Evolutionary conservation across 164 flowering plant species (phyloP), one percentile per base, ranked within the genome.

Genomic region (Liriodendron chinense): DNA sequence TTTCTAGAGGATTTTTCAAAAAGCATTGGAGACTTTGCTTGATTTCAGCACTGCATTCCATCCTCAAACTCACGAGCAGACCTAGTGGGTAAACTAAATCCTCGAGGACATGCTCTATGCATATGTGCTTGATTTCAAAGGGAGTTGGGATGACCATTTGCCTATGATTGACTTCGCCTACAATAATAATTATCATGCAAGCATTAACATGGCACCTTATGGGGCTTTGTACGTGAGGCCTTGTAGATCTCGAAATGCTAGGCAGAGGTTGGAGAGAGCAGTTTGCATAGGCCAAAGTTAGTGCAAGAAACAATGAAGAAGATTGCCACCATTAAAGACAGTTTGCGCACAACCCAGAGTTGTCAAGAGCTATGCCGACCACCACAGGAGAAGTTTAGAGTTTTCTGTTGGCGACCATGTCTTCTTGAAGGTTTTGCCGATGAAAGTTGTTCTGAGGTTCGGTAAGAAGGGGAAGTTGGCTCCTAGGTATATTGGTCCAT

Each of bases 31-130:
- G 3, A 48, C 72, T 7, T 7, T n/a, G 48, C 14, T 69, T 6
- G 1, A 21, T 6, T 13, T 50, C 10, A 23, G 62, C 12, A 71
- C 12, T 12, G 20, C 21, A 3, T 66, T 12, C 24, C 71, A 75
- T 48, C 64, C 77, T 9, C 77, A 75, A 28, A 20, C 28, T 1
- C 49, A 75, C 26, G 48, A n/a, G 1, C 63, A 67, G 59, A 23
- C 49, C 16, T 65, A 75, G 22, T 1, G 49, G 23, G 50, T 7
- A 0, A 66, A 24, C 20, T 4, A 75, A 1, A 75, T 26, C 3
- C 14, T 75, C 9, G 72, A 75, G 12, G 77, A 75, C 26, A 49
- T 68, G 72, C 59, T 67, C 12, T 10, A 50, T 21, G 59, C 43
- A 3, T 75, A 65, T 68, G 48, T 68, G 3, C 1, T 75, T 12